Evolutionary conservation across 1,284 basidiomycete genomes (phyloP).

Genomic region (Irpex rosettiformis): DNA sequence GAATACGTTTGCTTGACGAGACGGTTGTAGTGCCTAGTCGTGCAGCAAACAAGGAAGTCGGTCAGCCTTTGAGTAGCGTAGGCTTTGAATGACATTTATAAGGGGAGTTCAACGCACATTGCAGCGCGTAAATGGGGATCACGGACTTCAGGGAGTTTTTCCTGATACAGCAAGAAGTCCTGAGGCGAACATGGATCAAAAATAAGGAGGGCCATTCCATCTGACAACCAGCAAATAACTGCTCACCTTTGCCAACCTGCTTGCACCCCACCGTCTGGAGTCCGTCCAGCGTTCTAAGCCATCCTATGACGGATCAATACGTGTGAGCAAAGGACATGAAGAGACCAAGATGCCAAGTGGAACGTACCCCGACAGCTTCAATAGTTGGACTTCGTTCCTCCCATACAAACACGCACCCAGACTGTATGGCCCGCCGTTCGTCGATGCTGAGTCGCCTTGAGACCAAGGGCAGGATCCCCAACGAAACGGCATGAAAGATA

Average conservation of each 20-base stretch:
- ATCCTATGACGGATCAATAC: slow-evolving; percentile 31
- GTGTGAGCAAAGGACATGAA: background rate
- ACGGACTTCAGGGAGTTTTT: slow-evolving; percentile 34
- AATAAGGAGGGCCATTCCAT: background rate
- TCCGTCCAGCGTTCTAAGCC: slow-evolving; percentile 71
- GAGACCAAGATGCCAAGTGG: background rate
- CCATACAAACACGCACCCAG: slow-evolving; percentile 45
- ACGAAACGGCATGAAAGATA: slow-evolving; percentile 40
- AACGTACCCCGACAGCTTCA: slow-evolving; percentile 36
- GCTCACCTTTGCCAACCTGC: slow-evolving; percentile 69
- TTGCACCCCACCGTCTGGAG: slow-evolving; percentile 64
- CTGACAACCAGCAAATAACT: background rate
- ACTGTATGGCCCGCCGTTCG: slow-evolving; percentile 39
- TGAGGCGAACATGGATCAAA: slow-evolving; percentile 5
- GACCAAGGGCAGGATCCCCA: slow-evolving; percentile 36
- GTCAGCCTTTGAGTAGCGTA: background rate
- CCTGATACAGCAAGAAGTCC: slow-evolving; percentile 41
- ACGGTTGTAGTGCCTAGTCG: slow-evolving; percentile 35
- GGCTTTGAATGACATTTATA: background rate
- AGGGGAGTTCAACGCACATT: slow-evolving; percentile 20
- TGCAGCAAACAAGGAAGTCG: background rate
- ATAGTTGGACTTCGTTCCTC: slow-evolving; percentile 38
- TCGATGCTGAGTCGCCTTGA: slow-evolving; percentile 38
- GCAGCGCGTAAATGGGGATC: slow-evolving; percentile 21
- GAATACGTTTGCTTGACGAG: slow-evolving; percentile 81